Evolutionary conservation across 345 rosid genomes (phyloP).

Genomic region (Citrus maxima): DNA sequence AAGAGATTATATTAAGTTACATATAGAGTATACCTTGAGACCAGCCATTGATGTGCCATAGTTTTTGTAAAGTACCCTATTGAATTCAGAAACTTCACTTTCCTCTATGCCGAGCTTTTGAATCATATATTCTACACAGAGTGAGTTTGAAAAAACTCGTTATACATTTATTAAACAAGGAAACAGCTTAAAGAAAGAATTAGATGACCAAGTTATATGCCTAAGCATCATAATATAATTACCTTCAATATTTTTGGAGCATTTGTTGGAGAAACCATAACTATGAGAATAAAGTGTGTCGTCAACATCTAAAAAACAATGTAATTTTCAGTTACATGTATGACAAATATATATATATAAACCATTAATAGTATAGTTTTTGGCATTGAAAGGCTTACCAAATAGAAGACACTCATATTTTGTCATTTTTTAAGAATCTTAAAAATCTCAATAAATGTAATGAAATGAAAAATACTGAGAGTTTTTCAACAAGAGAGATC

Average conservation of each 20-base stretch:
- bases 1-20: background rate
- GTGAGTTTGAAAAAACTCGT: background rate
- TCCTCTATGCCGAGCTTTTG: slow-evolving; percentile 66
- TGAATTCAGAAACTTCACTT: slow-evolving; percentile 46
- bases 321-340: background rate
- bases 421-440: slow-evolving; percentile 2
- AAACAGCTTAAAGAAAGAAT: background rate
- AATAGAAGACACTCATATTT: slow-evolving; percentile 77
- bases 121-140: slow-evolving; percentile 62
- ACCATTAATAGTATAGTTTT: background rate
- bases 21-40: slow-evolving; percentile 47
- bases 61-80: slow-evolving; percentile 59
- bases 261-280: slow-evolving; percentile 54
- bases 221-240: background rate
- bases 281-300: slow-evolving; percentile 66
- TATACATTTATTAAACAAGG: background rate
- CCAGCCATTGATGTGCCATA: slow-evolving; percentile 97
- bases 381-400: slow-evolving; percentile 37
- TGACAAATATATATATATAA: background rate
- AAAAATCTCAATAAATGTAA: background rate
- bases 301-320: slow-evolving; percentile 46
- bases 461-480: background rate
- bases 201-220: background rate
- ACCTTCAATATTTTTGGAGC: slow-evolving; percentile 58
- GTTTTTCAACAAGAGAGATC: background rate